Evolutionary conservation across 805 yeast genomes (phyloP), one percentile per base, ranked within the genome.

Genomic region (Saccharomyces kudriavzevii): DNA sequence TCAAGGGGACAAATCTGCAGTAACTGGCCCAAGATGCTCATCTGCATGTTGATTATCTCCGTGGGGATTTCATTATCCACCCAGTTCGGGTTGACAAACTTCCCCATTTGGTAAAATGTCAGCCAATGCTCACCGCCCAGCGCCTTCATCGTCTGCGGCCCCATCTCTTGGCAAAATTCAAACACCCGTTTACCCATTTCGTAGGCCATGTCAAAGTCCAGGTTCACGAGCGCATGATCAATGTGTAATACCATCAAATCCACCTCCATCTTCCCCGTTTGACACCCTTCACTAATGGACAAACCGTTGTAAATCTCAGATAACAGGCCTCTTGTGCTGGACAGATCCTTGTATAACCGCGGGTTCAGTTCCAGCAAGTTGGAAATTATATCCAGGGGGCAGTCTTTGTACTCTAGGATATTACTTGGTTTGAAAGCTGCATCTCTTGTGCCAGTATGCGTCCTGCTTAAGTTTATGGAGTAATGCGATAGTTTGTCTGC

Each of bases 61-160:
- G 68, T 63, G 10, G 78, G 76, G 2, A 65, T 65, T 45, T 68
- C 72, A 27, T 70, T 59, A 28, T 71, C 73, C 4, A 61, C 60
- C 81, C 81, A 74, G 25, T 67, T 67, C 6, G 81, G 79, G 20
- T 80, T 74, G 30, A 69, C 62, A 66, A 66, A 78, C 67, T 86
- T 85, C 2, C 87, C 87, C 2, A 85, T 83, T 60, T 88, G 96
- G 60, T 83, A 85, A 56, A 85, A 81, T 0, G 87, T 81, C 26
- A 83, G 74, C 96, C 96, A 89, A 49, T 74, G 69, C 17, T 70
- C 70, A 51, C 62, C 30, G 43, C 43, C 43, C 11, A 45, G 58
- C 52, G 28, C 56, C 30, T 49, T 43, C 17, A 47, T 45, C 45
- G 45, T 52, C 30, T 56, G 48, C 50, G 5, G 48, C 20, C 27